Evolutionary conservation across 176 grass and related monocot genomes (phyloP), one percentile per base, ranked within the genome.

Genomic region (Dactylis glomerata): DNA sequence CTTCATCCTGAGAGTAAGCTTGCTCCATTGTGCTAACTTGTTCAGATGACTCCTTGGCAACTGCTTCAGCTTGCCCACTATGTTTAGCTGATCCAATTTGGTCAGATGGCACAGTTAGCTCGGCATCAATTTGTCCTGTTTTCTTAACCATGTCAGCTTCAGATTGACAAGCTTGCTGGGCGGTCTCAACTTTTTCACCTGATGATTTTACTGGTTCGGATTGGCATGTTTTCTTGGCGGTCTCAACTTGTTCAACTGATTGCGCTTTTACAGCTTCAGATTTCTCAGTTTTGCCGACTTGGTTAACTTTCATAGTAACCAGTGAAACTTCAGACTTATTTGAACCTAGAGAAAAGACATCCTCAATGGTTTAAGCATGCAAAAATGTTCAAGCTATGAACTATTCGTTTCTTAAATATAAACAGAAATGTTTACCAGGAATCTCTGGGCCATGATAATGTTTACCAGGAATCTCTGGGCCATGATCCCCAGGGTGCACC

Each of bases 401-500:
- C 14, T 77, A 77, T 33, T 16, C 65, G 78, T 28, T 49, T 5
- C 16, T 74, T 16, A 57, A 63, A 73, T 36, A 68, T 6, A 64
- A 83, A 85, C 14, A 78, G 23, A 63, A 51, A 56, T 47, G 64
- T 67, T 87, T 89, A 81, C 82, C 88, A 75, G 65, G 76, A 90
- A 79, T 44, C 36, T 87, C 66, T 23, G 15, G 72, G 41, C 52
- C 78, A 88, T 32, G 20, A 64, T 72, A n/a, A n/a, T n/a, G n/a
- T 67, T 87, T 89, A 81, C 82, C 88, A 75, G 65, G 76, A 90
- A 79, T 44, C 36, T 87, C 66, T 23, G 15, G 72, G 41, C 52
- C 78, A 88, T 32, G 20, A 64, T 72, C 58, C 89, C 61, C 77
- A 80, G 62, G 36, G 59, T 55, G 26, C 70, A 12, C 70, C 84